Conservation (phyloP, 495 filamentous ascomycete genomes). For the Chlorociboria aeruginascens region DNA sequence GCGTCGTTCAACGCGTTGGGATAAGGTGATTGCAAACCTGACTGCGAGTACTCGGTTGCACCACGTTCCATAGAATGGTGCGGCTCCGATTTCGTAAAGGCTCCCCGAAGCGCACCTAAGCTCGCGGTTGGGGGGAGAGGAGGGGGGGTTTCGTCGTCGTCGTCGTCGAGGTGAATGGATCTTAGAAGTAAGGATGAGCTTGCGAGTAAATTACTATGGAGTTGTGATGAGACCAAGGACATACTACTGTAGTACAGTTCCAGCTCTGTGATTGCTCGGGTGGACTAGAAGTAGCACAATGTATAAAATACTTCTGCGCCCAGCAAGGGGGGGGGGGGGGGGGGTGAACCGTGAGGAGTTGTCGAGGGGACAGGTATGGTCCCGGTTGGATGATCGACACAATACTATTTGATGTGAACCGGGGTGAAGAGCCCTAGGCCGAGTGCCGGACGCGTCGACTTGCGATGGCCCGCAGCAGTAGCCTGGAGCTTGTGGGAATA, state of each 20-base stretch:
- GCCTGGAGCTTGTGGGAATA: too few relatives aligned
- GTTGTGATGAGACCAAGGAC: constrained; percentile 28
- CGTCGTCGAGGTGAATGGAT: constrained; percentile 8
- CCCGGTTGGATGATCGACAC: too few relatives aligned
- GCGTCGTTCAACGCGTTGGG: constrained; percentile 54
- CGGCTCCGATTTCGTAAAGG: constrained; percentile 16
- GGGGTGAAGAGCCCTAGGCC: too few relatives aligned
- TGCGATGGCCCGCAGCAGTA: too few relatives aligned
- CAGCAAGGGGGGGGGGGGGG: not conserved
- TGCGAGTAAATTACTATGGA: constrained; percentile 9
- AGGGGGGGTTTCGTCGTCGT: not conserved
- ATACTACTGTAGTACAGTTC: constrained; percentile 33
- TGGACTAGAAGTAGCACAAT: constrained; percentile 2
- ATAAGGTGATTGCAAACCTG: constrained; percentile 91
- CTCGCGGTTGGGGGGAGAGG: constrained; percentile 16
- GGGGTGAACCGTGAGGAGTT: not conserved
- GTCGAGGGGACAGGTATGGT: too few relatives aligned
- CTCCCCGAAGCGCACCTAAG: constrained; percentile 23
- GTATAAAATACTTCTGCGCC: not conserved
- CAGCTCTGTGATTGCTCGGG: constrained; percentile 3
- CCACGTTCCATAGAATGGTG: constrained; percentile 74
- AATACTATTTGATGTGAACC: too few relatives aligned
- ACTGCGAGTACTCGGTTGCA: constrained; percentile 88
- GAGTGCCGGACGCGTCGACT: too few relatives aligned
- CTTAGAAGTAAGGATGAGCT: constrained; percentile 18